phyloP scores from a whole-genome alignment of 2,329 filamentous ascomycete species.

The Colletotrichum trifolii region DNA sequence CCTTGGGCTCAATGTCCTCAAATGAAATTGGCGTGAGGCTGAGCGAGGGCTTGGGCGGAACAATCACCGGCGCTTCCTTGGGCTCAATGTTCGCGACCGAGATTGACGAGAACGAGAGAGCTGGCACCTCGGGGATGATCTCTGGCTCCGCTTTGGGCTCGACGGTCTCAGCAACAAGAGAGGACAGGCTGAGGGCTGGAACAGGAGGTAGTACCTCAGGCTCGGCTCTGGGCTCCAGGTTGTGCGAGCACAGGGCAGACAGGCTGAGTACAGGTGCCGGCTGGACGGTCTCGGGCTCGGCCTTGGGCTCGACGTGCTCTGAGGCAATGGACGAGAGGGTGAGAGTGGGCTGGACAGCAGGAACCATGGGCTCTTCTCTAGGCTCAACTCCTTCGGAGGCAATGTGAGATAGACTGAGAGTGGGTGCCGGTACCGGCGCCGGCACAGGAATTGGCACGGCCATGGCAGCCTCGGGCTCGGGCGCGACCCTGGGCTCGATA shows the following conservation, averaged over 20 bases:
- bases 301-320: conserved; percentile 51
- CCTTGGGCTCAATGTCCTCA: conserved; percentile 47
- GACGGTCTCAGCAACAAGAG: conserved; percentile 46
- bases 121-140: conserved; percentile 34
- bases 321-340: conserved; percentile 45
- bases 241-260: conserved; percentile 33
- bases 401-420: conserved; percentile 48
- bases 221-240: conserved; percentile 38
- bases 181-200: conserved; percentile 42
- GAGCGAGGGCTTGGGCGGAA: conserved; percentile 45
- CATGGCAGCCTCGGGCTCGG: conserved; percentile 37
- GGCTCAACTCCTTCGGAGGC: conserved; percentile 47
- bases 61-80: conserved; percentile 47
- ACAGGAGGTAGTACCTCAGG: conserved; percentile 43
- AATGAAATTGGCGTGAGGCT: conserved; percentile 48
- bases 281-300: conserved; percentile 41
- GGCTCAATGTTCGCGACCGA: conserved; percentile 44
- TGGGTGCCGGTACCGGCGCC: conserved; percentile 26
- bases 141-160: conserved; percentile 43
- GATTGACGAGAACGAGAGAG: conserved; percentile 41
- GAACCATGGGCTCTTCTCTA: conserved; percentile 42
- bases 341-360: conserved; percentile 40
- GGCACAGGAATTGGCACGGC: conserved; percentile 36
- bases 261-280: conserved; percentile 36
- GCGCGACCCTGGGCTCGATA: conserved; percentile 48